Conservation (phyloP, 345 rosid species). For the Pseudoturritis turrita region DNA sequence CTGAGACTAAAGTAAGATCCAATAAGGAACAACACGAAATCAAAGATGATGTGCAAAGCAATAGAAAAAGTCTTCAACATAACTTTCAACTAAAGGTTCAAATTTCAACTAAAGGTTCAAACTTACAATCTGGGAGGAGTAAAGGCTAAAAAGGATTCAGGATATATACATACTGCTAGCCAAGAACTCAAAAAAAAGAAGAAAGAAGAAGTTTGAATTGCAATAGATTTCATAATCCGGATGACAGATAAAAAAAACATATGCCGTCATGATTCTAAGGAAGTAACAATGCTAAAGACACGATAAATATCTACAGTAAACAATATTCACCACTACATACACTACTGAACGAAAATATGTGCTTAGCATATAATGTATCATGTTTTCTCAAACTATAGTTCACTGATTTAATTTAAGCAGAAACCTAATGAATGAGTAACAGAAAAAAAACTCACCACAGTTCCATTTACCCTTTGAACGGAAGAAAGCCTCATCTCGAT, state of each 20-base stretch:
- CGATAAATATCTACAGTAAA: not conserved
- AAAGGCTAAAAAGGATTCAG: not conserved
- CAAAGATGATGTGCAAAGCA: slow-evolving; percentile 6
- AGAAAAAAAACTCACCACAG: slow-evolving; percentile 65
- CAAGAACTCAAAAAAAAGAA: slow-evolving; percentile 20
- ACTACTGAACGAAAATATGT: not conserved
- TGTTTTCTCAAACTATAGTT: not conserved
- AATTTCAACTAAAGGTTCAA: slow-evolving; percentile 2
- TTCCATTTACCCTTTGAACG: slow-evolving; percentile 87
- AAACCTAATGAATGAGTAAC: not conserved
- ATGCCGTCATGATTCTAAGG: slow-evolving; percentile 3
- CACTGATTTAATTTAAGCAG: slow-evolving; percentile 10
- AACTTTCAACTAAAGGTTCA: slow-evolving; percentile 6
- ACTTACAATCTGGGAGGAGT: not conserved
- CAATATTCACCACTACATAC: slow-evolving; percentile 1
- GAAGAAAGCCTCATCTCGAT: slow-evolving; percentile 88
- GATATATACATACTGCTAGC: slow-evolving; percentile 11
- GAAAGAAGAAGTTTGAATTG: not conserved
- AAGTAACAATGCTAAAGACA: not conserved
- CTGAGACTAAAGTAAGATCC: slow-evolving; percentile 14
- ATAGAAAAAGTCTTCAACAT: slow-evolving; percentile 4
- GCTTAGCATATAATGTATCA: slow-evolving; percentile 1
- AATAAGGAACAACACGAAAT: slow-evolving; percentile 4
- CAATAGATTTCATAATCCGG: not conserved
- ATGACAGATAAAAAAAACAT: slow-evolving; percentile 3